phyloP scores from a whole-genome alignment of 2,329 filamentous ascomycete genomes.

The Orbilia quercus region DNA sequence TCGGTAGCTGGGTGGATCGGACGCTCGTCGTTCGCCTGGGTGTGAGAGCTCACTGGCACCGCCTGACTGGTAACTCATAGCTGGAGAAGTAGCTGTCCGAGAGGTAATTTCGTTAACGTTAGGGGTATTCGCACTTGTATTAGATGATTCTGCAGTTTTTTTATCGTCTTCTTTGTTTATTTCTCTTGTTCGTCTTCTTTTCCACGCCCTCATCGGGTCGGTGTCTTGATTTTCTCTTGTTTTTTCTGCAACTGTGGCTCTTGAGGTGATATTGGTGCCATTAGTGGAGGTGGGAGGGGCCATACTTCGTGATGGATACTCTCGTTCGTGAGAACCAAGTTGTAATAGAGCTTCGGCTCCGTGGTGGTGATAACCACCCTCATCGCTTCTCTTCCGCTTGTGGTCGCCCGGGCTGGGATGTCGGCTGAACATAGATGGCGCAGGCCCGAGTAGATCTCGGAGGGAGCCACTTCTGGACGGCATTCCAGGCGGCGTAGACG shows the following conservation, averaged over 20 bases:
- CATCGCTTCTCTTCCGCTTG: slow-evolving; percentile 55
- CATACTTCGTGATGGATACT: slow-evolving; percentile 52
- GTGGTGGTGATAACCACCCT: slow-evolving; percentile 51
- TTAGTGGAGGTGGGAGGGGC: slow-evolving; percentile 45
- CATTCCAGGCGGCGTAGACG: slow-evolving; percentile 38
- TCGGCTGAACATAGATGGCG: slow-evolving; percentile 29
- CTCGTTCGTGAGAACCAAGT: slow-evolving; percentile 56
- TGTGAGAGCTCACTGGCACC: slow-evolving; percentile 50
- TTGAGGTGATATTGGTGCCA: slow-evolving; percentile 11
- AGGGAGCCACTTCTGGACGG: slow-evolving; percentile 54
- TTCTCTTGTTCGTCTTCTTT: slow-evolving; percentile 41
- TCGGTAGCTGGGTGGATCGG: slow-evolving; percentile 51
- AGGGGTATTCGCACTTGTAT: slow-evolving; percentile 46
- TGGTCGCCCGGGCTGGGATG: slow-evolving; percentile 37
- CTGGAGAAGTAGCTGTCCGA: slow-evolving; percentile 55
- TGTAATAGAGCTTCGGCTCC: slow-evolving; percentile 60
- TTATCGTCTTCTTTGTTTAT: slow-evolving; percentile 46
- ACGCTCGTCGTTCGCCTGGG: slow-evolving; percentile 55
- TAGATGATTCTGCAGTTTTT: slow-evolving; percentile 25
- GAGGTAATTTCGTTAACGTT: slow-evolving; percentile 54
- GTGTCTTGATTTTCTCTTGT: slow-evolving; percentile 11
- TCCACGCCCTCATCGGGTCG: slow-evolving; percentile 28
- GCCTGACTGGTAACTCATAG: slow-evolving; percentile 36
- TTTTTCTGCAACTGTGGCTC: slow-evolving; percentile 27
- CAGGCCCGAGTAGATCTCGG: slow-evolving; percentile 46